phyloP scores from a whole-genome alignment of 169 alveolate species.

The Cryptosporidium viatorum region DNA sequence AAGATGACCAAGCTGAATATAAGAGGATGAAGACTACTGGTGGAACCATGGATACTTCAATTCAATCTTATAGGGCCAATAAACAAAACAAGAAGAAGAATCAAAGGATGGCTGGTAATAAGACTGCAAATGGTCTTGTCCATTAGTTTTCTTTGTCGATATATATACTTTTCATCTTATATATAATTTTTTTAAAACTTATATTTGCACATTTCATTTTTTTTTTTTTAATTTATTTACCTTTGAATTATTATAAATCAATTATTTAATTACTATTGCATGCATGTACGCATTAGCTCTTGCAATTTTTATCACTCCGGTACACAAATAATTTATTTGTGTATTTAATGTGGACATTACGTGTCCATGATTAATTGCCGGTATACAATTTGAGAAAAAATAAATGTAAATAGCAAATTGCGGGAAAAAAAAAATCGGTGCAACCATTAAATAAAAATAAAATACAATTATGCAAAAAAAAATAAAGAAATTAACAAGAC shows the following conservation, averaged over 20 bases:
- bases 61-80: conserved; percentile 76
- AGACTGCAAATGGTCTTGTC: conserved; percentile 56
- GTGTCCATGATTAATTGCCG: not conserved
- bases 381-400: not conserved
- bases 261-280: too few species aligned
- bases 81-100: conserved; percentile 72
- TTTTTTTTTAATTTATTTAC: not conserved
- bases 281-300: not conserved
- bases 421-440: not conserved
- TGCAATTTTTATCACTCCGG: not conserved
- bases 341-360: conserved; percentile 6
- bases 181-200: not conserved
- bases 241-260: too few species aligned
- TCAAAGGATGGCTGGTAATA: conserved; percentile 75
- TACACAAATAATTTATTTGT: not conserved
- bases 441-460: not conserved
- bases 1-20: conserved; percentile 77
- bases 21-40: conserved; percentile 79
- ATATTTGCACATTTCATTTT: not conserved
- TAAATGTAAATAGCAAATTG: not conserved
- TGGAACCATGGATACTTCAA: conserved; percentile 79
- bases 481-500: not conserved
- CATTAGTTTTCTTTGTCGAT: not conserved
- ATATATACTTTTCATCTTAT: not conserved
- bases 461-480: not conserved